Percentiles rank a stretch among this genome's conserved stretches.
Evolutionary conservation across 192 early-diverging fungal species (phyloP).

Genomic region (Coemansia sp.): DNA sequence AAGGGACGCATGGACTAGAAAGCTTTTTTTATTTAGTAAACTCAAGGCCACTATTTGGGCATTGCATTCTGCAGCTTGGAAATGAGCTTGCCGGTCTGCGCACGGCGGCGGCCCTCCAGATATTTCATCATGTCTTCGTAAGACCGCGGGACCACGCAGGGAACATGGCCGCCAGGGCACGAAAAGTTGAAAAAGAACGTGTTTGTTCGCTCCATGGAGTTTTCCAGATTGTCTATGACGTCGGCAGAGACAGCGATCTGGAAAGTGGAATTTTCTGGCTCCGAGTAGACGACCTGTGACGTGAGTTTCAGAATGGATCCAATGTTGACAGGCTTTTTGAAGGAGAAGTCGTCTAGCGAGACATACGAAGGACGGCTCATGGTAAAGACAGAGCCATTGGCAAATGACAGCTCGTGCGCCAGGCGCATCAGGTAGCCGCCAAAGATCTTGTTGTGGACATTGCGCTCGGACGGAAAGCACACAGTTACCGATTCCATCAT

Average conservation of each 20-base stretch:
- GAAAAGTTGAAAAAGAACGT: conserved; percentile 85
- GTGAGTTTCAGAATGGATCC: conserved; percentile 71
- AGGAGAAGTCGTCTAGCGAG: conserved; percentile 73
- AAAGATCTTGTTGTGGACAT: conserved; percentile 78
- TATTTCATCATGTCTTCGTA: conserved; percentile 84
- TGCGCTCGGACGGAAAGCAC: conserved; percentile 74
- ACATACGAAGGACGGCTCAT: conserved; percentile 57
- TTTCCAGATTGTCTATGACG: conserved; percentile 67
- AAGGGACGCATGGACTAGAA: conserved; percentile 66
- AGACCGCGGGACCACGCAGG: conserved; percentile 69
- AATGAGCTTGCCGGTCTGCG: conserved; percentile 48
- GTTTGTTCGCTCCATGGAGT: conserved; percentile 71
- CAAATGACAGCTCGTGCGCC: conserved; percentile 81
- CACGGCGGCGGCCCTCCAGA: conserved; percentile 69
- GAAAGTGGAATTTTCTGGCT: conserved; percentile 59
- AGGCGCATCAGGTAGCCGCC: conserved; percentile 80
- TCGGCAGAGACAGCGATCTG: conserved; percentile 69
- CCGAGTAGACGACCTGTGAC: conserved; percentile 76
- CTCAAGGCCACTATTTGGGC: conserved; percentile 15
- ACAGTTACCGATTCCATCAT: conserved; percentile 66
- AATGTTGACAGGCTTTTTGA: conserved; percentile 82
- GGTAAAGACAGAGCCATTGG: conserved; percentile 69
- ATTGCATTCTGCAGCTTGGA: conserved; percentile 47
- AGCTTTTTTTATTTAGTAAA: not conserved
- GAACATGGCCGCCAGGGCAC: conserved; percentile 37